These are phyloP conservation scores for Tarenaya hassleriana DNA, from an alignment of 345 rosid species.

Conservation along the genomic window DNA sequence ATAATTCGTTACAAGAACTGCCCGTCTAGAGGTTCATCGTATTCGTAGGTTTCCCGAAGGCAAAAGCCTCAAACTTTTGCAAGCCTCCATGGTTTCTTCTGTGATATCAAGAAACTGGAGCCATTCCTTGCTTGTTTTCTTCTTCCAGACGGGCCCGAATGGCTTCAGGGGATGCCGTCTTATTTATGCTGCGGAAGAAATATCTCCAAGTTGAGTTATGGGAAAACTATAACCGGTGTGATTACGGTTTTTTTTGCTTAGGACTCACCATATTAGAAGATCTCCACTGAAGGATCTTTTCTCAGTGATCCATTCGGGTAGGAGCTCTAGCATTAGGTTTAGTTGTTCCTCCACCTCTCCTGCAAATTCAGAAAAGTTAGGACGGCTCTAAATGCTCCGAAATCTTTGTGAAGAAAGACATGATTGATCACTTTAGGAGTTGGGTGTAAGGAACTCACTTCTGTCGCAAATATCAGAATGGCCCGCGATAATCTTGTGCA, in stretches of 20 bases:
- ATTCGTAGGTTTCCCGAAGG: too few relatives aligned
- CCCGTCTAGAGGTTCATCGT: too few relatives aligned
- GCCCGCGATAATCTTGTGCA: constrained; percentile 48
- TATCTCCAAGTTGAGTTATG: neutral
- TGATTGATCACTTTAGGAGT: too few relatives aligned
- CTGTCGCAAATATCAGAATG: constrained; percentile 62
- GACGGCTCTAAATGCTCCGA: neutral
- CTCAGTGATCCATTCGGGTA: constrained; percentile 83
- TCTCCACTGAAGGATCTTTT: constrained; percentile 61
- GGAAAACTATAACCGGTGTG: neutral
- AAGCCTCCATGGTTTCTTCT: too few relatives aligned
- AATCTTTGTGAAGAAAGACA: neutral
- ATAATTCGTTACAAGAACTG: too few relatives aligned
- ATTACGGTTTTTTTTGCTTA: neutral
- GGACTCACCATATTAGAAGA: constrained; percentile 55
- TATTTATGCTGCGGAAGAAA: constrained; percentile 49
- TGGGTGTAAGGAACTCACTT: constrained; percentile 37
- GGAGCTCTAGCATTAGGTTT: constrained; percentile 56
- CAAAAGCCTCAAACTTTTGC: too few relatives aligned
- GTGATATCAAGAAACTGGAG: constrained; percentile 10
- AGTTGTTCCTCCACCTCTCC: constrained; percentile 85
- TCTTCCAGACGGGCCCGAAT: constrained; percentile 43
- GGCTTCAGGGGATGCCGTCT: constrained; percentile 38
- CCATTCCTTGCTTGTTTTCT: constrained; percentile 33
- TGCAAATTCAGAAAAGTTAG: constrained; percentile 23